Conservation (phyloP, 31 red algal species). For the Asparagopsis taxiformis region DNA sequence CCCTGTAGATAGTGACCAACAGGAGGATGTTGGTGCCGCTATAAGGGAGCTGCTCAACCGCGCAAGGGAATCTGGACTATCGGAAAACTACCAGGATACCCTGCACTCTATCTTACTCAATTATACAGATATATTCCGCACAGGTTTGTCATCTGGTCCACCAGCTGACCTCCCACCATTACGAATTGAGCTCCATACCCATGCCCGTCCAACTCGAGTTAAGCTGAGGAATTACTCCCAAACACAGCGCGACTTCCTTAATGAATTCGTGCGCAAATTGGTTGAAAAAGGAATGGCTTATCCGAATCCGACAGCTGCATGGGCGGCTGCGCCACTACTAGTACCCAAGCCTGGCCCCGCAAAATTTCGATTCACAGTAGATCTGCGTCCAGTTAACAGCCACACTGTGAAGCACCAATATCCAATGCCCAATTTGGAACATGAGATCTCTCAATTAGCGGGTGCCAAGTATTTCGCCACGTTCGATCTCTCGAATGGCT, state of each 20-base stretch:
- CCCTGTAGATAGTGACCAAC: not conserved
- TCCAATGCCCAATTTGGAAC: conserved; percentile 12
- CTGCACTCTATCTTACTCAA: not conserved
- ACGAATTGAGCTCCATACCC: conserved; percentile 7
- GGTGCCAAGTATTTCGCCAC: conserved; percentile 3
- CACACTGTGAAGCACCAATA: conserved; percentile 2
- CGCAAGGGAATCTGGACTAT: not conserved
- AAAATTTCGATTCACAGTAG: conserved; percentile 16
- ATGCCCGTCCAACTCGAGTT: not conserved
- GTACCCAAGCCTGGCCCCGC: conserved; percentile 16
- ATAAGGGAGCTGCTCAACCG: not conserved
- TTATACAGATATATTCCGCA: conserved; percentile 18
- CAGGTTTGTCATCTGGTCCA: not conserved
- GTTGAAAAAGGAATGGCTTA: conserved; percentile 18
- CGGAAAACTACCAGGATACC: not conserved
- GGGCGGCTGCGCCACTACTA: conserved; percentile 3
- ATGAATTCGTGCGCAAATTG: not conserved
- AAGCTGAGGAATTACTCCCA: conserved; percentile 5
- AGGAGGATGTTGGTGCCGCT: not conserved
- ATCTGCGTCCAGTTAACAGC: conserved; percentile 17
- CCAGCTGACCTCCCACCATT: not conserved
- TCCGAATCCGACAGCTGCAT: conserved; percentile 2
- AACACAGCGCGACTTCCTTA: not conserved
- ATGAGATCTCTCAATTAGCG: too few species aligned
- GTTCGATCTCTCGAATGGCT: conserved; percentile 7